These are phyloP conservation scores for Agmasoma carcini DNA, from an alignment of 371 early-diverging fungal species.

Conservation along the genomic window DNA sequence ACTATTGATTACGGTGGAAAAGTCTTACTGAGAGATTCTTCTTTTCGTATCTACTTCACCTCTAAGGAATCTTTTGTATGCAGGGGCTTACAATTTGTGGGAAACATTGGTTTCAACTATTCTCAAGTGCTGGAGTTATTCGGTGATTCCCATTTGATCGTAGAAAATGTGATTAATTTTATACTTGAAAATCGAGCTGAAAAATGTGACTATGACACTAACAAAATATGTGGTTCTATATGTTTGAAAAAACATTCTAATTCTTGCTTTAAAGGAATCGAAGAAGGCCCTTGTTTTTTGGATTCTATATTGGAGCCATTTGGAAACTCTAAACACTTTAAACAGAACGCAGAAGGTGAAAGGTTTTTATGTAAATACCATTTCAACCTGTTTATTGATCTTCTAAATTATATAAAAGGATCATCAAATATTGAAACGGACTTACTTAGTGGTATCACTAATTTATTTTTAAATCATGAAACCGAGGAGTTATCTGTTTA, in stretches of 20 bases:
- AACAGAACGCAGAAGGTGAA: neutral
- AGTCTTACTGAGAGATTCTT: slow-evolving; percentile 5
- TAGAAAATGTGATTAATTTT: neutral
- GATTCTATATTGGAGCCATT: neutral
- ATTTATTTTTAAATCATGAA: slow-evolving; percentile 30
- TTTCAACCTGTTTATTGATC: no score
- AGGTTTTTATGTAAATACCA: neutral
- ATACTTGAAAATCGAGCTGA: slow-evolving; percentile 1
- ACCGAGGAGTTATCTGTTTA: slow-evolving; percentile 6
- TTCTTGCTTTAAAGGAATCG: no score
- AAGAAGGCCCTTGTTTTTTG: no score
- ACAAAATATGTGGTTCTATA: neutral
- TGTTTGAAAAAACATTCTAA: slow-evolving; percentile 15
- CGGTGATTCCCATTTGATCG: neutral
- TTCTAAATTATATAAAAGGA: no score
- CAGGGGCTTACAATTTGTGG: slow-evolving; percentile 25
- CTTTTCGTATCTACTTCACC: slow-evolving; percentile 38
- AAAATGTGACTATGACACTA: neutral
- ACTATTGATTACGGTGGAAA: slow-evolving; percentile 9
- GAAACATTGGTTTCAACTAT: slow-evolving; percentile 20
- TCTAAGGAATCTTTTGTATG: slow-evolving; percentile 4
- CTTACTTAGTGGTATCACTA: slow-evolving; percentile 6
- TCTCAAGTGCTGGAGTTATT: neutral
- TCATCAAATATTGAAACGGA: no score
- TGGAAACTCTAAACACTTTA: no score